A percentile compares a stretch with the other conserved stretches of the same genome.
Evolutionary conservation across 2,329 filamentous ascomycete genomes (phyloP).

Genomic region (Tolypocladium paradoxum): DNA sequence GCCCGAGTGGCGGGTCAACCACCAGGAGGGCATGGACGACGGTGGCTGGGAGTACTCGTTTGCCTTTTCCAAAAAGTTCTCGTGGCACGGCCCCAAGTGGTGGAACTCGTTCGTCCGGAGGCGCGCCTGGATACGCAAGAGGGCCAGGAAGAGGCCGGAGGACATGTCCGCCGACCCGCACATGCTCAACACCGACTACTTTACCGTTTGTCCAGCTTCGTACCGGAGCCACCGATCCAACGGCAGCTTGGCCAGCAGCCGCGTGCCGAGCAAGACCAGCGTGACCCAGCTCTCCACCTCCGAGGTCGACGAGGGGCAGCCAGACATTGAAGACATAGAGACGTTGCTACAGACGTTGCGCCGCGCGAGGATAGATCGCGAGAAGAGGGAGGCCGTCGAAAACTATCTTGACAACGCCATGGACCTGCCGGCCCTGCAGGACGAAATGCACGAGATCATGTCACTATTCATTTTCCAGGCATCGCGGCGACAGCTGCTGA

Average conservation of each 20-base stretch:
- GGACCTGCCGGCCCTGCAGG: conserved; percentile 64
- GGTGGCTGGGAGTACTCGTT: conserved; percentile 97
- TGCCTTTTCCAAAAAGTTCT: conserved; percentile 61
- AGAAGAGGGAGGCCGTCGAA: conserved; percentile 76
- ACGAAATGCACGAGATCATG: conserved; percentile 79
- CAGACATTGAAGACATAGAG: conserved; percentile 50
- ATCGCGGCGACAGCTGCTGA: conserved; percentile 67
- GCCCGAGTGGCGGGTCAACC: conserved; percentile 52
- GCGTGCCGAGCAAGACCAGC: conserved; percentile 24
- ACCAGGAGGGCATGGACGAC: conserved; percentile 69
- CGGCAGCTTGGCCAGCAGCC: conserved; percentile 22
- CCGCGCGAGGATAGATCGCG: conserved; percentile 68
- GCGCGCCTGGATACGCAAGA: conserved; percentile 75
- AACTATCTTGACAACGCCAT: conserved; percentile 72
- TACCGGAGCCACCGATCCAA: conserved; percentile 20
- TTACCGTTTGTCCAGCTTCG: conserved; percentile 56
- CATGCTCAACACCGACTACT: conserved; percentile 67
- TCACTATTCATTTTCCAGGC: conserved; percentile 79
- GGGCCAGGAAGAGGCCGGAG: conserved; percentile 48
- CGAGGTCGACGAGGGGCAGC: conserved; percentile 45
- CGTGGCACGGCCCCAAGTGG: conserved; percentile 88
- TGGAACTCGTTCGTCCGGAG: conserved; percentile 91
- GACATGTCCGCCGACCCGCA: conserved; percentile 45
- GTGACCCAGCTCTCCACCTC: conserved; percentile 23
- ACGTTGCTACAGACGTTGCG: conserved; percentile 60